Base-by-base conservation (phyloP, 192 early-diverging fungal genomes). In the Dissophora ornata region DNA sequence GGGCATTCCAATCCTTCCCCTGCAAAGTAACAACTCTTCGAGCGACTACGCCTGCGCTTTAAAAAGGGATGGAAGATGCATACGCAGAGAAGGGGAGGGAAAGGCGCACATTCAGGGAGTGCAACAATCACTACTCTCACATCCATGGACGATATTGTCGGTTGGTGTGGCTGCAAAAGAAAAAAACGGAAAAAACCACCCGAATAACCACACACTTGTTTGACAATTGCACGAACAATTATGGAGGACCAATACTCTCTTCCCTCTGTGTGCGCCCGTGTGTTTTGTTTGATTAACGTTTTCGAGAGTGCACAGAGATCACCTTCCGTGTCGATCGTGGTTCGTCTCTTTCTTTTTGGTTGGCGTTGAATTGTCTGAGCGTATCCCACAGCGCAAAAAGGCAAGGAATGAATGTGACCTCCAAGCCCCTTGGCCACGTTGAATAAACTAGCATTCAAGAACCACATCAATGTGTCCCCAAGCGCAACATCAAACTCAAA, bases 401-500 rank as follows among this genome's bases (percentile, higher is more conserved):
- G 33, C 3, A 15, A 56, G 53, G 53, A 44, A 44, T 57, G 56
- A 45, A 60, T 60, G 57, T 46, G 57, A 48, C 44, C 44, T 60
- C 32, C 56, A 28, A 25, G 9, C 44, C 57, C 57, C 42, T 60
- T 48, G 44, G 45, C 57, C 56, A 60, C 44, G 57, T 60, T 60
- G 57, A 46, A 16, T 5, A n/a, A 47, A 47, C 9, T 33, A 45
- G 57, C 12, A 22, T 19, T 19, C 4, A 60, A 48, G 57, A 48
- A 60, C 42, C 57, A 60, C 57, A 60, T 48, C 42, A 19, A 28
- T 44, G 22, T 38, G 36, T 38, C 12, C 36, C 36, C 36, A 38
- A 38, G 36, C 36, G 12, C 36, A 38, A 38, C 36, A 12, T 12
- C 36, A 38, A n/a, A n/a, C n/a, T n/a, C n/a, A n/a, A n/a, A n/a